Percentiles rank a stretch among this genome's conserved stretches.
phyloP scores from a whole-genome alignment of 768 basidiomycete genomes.

The Mycena vulgaris region DNA sequence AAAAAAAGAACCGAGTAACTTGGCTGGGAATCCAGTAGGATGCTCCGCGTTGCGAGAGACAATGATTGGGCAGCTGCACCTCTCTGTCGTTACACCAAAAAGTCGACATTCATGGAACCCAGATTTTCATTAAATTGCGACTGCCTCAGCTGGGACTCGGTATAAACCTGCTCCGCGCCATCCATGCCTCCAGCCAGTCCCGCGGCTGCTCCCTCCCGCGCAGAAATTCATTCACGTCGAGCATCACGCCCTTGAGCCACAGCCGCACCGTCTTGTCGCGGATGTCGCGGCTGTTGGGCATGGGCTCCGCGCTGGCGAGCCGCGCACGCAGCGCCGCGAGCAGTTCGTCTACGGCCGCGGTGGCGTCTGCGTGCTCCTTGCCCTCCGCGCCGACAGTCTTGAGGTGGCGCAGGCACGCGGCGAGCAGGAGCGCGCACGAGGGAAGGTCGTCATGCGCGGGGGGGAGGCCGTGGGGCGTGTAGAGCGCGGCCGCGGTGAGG shows the following conservation, averaged over 20 bases:
- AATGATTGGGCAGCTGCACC: too few relatives aligned
- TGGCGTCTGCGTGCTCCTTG: not conserved
- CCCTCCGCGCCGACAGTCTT: not conserved
- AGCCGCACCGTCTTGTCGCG: constrained; percentile 34
- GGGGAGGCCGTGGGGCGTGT: constrained; percentile 21
- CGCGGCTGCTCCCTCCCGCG: not conserved
- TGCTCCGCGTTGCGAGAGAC: too few relatives aligned
- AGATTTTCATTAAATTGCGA: too few relatives aligned
- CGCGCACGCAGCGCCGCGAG: constrained; percentile 5
- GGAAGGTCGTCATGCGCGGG: constrained; percentile 24
- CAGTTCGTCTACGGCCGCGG: constrained; percentile 14
- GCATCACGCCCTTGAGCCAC: constrained; percentile 31
- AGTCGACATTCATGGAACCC: too few relatives aligned
- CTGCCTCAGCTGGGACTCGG: not conserved
- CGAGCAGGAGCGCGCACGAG: constrained; percentile 33
- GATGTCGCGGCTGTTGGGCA: constrained; percentile 30
- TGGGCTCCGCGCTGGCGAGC: constrained; percentile 23
- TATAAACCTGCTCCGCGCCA: constrained; percentile 30
- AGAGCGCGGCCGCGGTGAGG: constrained; percentile 31
- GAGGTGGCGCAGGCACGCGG: constrained; percentile 29
- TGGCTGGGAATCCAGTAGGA: too few relatives aligned
- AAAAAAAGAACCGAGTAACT: too few relatives aligned
- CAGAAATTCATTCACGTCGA: constrained; percentile 30
- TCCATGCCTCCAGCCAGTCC: constrained; percentile 37
- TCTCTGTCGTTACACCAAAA: too few relatives aligned